A percentile compares a stretch with the other conserved stretches of the same genome.
Conservation (phyloP, 169 alveolate species). For the Ichthyophthirius multifiliis region DNA sequence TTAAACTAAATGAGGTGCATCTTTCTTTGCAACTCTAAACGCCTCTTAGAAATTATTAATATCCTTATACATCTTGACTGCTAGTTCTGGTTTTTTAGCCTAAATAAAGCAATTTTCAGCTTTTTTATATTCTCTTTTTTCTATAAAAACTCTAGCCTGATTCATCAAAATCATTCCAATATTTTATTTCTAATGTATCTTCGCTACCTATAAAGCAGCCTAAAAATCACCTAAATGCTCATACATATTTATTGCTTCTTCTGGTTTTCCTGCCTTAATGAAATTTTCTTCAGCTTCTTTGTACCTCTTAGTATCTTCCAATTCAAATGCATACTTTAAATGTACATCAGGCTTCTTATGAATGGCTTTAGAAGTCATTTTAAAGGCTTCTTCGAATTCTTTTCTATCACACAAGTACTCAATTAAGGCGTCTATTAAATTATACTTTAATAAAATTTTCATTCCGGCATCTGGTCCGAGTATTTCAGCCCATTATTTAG, state of each 20-base stretch:
- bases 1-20: conserved; percentile 87
- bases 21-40: conserved; percentile 85
- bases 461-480: conserved; percentile 74
- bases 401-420: conserved; percentile 86
- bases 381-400: conserved; percentile 89
- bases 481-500: conserved; percentile 86
- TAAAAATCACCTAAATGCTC: conserved; percentile 90
- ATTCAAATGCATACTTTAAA: conserved; percentile 82
- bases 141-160: conserved; percentile 82
- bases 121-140: conserved; percentile 79
- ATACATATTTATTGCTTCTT: conserved; percentile 93
- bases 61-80: conserved; percentile 83
- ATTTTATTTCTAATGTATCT: conserved; percentile 82
- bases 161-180: conserved; percentile 72
- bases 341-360: conserved; percentile 89
- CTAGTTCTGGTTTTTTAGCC: conserved; percentile 85
- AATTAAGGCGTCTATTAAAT: conserved; percentile 88
- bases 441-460: conserved; percentile 69
- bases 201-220: conserved; percentile 88
- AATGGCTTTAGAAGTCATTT: conserved; percentile 87
- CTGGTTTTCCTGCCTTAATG: conserved; percentile 87
- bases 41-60: conserved; percentile 72
- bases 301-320: conserved; percentile 87
- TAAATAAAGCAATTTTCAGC: conserved; percentile 87
- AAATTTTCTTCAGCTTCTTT: conserved; percentile 92